Conservation (phyloP, 805 yeast genomes). For the Saccharomycopsis babjevae region DNA sequence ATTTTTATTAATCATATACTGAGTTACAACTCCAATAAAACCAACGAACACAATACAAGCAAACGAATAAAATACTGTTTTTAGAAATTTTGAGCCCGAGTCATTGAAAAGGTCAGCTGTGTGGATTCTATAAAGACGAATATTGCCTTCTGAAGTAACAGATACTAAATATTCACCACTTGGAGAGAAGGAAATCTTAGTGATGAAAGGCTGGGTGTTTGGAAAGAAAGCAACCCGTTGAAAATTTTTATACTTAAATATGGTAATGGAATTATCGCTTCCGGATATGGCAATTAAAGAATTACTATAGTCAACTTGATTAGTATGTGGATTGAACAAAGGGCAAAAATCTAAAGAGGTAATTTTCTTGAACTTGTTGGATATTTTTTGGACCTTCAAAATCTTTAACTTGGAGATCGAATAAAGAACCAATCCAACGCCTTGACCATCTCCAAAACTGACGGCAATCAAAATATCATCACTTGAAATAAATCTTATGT, state of each 20-base stretch:
- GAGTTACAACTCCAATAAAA: constrained; percentile 27
- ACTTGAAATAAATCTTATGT: constrained; percentile 33
- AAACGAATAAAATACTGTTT: constrained; percentile 27
- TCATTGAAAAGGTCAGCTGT: constrained; percentile 28
- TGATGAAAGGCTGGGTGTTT: constrained; percentile 66
- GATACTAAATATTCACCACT: constrained; percentile 59
- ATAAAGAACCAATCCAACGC: constrained; percentile 26
- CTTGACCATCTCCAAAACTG: constrained; percentile 30
- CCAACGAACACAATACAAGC: constrained; percentile 25
- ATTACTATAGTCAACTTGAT: constrained; percentile 15
- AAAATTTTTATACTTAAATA: constrained; percentile 45
- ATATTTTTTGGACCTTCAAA: constrained; percentile 6
- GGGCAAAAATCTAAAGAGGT: constrained; percentile 39
- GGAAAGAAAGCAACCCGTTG: constrained; percentile 39
- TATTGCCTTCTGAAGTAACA: constrained; percentile 67
- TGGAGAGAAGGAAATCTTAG: constrained; percentile 60
- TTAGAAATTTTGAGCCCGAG: constrained; percentile 24
- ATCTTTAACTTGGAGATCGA: constrained; percentile 12
- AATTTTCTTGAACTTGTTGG: constrained; percentile 40
- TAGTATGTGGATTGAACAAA: constrained; percentile 14
- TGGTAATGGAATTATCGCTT: constrained; percentile 51
- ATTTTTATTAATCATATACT: constrained; percentile 20
- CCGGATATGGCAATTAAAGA: constrained; percentile 33
- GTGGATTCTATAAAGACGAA: constrained; percentile 55
- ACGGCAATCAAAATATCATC: constrained; percentile 34